Evolutionary conservation across 164 flowering plant species (phyloP).

Genomic region (Piper betle): DNA sequence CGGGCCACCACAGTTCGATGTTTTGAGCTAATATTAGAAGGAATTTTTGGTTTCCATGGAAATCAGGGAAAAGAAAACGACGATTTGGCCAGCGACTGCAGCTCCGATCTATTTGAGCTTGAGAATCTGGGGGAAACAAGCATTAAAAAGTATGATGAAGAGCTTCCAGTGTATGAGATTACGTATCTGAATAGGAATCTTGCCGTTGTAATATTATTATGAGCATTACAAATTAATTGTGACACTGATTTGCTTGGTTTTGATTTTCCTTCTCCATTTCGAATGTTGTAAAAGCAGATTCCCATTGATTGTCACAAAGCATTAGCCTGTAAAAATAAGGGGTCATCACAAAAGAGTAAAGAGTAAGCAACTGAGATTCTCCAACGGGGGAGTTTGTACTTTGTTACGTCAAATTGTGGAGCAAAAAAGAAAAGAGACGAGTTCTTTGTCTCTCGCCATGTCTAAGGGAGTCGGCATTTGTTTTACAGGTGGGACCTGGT

Average conservation of each 20-base stretch:
- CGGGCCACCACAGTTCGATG: slow-evolving; percentile 15
- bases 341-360: background rate
- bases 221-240: no score
- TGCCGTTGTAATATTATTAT: slow-evolving; percentile 34
- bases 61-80: slow-evolving; percentile 47
- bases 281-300: background rate
- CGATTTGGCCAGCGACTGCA: slow-evolving; percentile 65
- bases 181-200: slow-evolving; percentile 59
- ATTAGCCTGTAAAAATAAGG: background rate
- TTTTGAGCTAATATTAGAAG: slow-evolving; percentile 28
- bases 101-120: slow-evolving; percentile 90
- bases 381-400: background rate
- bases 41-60: slow-evolving; percentile 6
- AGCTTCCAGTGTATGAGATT: slow-evolving; percentile 85
- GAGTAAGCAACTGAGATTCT: background rate
- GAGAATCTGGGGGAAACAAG: slow-evolving; percentile 61
- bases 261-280: background rate
- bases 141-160: slow-evolving; percentile 50
- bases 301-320: background rate
- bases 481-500: background rate
- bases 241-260: no score
- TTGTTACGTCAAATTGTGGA: background rate
- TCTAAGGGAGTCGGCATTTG: background rate
- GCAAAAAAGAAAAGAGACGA: background rate
- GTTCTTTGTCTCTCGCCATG: background rate